phyloP scores from a whole-genome alignment of 805 yeast genomes.

The Blastobotrys chiropterorum region DNA sequence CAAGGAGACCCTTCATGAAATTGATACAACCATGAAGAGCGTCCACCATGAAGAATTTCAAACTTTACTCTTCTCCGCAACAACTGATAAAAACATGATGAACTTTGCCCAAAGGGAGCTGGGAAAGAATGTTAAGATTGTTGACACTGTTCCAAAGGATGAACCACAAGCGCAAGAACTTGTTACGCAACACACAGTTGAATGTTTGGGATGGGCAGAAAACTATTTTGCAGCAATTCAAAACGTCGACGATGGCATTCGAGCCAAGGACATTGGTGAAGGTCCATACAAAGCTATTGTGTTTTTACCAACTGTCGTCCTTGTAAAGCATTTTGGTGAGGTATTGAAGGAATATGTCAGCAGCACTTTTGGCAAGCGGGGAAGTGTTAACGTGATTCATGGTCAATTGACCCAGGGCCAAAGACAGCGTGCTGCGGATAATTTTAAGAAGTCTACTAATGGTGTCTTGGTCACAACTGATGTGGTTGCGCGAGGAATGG shows the following conservation, averaged over 20 bases:
- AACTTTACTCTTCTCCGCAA: constrained; percentile 81
- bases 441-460: constrained; percentile 41
- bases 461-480: constrained; percentile 79
- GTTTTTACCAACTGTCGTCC: constrained; percentile 71
- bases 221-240: constrained; percentile 49
- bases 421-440: constrained; percentile 54
- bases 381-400: constrained; percentile 39
- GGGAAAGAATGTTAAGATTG: constrained; percentile 30
- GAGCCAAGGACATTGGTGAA: constrained; percentile 17
- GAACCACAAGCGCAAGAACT: constrained; percentile 76
- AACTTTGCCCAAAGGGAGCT: constrained; percentile 51
- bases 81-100: constrained; percentile 65
- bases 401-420: constrained; percentile 67
- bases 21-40: constrained; percentile 44
- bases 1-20: constrained; percentile 53
- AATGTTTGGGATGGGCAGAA: constrained; percentile 50
- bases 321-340: constrained; percentile 52
- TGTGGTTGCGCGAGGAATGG: constrained; percentile 96
- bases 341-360: constrained; percentile 27
- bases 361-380: neutral
- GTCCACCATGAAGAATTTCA: constrained; percentile 35
- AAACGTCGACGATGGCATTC: constrained; percentile 39
- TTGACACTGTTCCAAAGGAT: constrained; percentile 69
- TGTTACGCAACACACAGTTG: constrained; percentile 60
- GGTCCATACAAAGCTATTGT: constrained; percentile 66